Percentiles rank a stretch among this genome's conserved stretches.
Conservation (phyloP, 805 yeast genomes). For the Saccharomycopsis microspora region DNA sequence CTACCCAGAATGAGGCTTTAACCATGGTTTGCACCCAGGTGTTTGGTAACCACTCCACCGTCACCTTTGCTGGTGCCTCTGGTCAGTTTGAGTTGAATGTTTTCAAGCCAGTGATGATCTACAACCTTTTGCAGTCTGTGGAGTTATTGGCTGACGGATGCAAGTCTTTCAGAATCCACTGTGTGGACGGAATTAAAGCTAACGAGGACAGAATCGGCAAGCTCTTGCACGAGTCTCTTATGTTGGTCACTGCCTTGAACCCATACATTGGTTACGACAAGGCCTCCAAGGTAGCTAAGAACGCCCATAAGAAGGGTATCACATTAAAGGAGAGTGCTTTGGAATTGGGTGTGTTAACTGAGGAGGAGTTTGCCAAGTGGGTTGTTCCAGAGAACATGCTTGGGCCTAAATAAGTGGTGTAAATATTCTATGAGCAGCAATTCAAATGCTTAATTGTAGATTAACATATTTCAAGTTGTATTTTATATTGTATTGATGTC, state of each 20-base stretch:
- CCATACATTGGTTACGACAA: slow-evolving; percentile 98
- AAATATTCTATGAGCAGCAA: background rate
- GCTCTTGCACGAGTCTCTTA: slow-evolving; percentile 84
- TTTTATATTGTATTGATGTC: background rate
- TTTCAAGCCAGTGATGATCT: slow-evolving; percentile 91
- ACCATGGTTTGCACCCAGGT: slow-evolving; percentile 98
- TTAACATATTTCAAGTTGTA: background rate
- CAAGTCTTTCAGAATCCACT: slow-evolving; percentile 82
- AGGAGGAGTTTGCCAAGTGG: slow-evolving; percentile 89
- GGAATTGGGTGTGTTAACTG: slow-evolving; percentile 75
- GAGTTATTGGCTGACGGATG: slow-evolving; percentile 85
- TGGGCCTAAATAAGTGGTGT: slow-evolving; percentile 53
- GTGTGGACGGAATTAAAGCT: slow-evolving; percentile 91
- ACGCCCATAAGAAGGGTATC: slow-evolving; percentile 95
- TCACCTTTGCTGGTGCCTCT: slow-evolving; percentile 96
- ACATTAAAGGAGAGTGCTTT: slow-evolving; percentile 92
- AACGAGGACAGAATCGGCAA: slow-evolving; percentile 80
- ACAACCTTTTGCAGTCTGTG: slow-evolving; percentile 79
- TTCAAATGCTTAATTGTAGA: background rate
- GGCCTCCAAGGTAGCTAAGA: slow-evolving; percentile 96
- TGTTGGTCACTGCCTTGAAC: slow-evolving; percentile 97
- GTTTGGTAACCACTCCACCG: slow-evolving; percentile 90
- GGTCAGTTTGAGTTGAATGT: slow-evolving; percentile 98
- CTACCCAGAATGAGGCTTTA: slow-evolving; percentile 97
- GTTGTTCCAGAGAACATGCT: slow-evolving; percentile 97